These are phyloP conservation scores for Anthoceros angustus DNA, from an alignment of 225 moss, liverwort and hornwort species.

Conservation along the genomic window DNA sequence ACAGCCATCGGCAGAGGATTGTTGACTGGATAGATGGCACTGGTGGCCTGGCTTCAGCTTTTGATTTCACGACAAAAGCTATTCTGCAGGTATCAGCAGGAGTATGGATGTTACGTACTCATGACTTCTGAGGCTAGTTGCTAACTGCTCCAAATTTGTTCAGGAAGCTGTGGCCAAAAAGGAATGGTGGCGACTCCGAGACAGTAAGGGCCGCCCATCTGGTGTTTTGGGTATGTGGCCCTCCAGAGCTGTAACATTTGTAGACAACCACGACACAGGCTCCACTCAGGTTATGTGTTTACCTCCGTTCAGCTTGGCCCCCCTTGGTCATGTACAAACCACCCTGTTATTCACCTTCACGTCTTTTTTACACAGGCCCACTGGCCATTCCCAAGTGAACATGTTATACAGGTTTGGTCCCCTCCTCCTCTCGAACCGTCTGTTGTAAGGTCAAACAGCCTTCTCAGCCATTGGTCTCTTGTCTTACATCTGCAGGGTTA, in stretches of 20 bases:
- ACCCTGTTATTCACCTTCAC: conserved; percentile 3
- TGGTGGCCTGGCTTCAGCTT: conserved; percentile 58
- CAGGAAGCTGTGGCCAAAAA: conserved; percentile 68
- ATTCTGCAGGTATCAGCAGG: conserved; percentile 52
- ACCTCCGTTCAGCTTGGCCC: neutral
- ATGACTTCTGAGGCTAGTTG: neutral
- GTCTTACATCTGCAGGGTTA: conserved; percentile 45
- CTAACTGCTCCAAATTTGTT: neutral
- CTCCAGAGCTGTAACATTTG: conserved; percentile 72
- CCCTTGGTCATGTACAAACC: neutral
- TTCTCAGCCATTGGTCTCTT: neutral
- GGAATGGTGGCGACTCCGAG: conserved; percentile 94
- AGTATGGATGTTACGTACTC: neutral
- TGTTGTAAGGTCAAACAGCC: no score
- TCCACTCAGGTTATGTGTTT: conserved; percentile 60
- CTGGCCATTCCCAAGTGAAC: conserved; percentile 85
- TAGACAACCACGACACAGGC: conserved; percentile 97
- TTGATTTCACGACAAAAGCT: conserved; percentile 96
- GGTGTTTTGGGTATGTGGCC: conserved; percentile 91
- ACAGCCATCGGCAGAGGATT: conserved; percentile 62
- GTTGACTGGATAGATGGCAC: conserved; percentile 86
- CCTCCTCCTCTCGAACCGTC: neutral
- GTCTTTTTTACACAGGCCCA: conserved; percentile 38
- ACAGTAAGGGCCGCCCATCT: conserved; percentile 51
- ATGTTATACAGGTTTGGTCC: conserved; percentile 47